Base-by-base conservation (phyloP, 2,329 filamentous ascomycete genomes). In the Botrytis porri region DNA sequence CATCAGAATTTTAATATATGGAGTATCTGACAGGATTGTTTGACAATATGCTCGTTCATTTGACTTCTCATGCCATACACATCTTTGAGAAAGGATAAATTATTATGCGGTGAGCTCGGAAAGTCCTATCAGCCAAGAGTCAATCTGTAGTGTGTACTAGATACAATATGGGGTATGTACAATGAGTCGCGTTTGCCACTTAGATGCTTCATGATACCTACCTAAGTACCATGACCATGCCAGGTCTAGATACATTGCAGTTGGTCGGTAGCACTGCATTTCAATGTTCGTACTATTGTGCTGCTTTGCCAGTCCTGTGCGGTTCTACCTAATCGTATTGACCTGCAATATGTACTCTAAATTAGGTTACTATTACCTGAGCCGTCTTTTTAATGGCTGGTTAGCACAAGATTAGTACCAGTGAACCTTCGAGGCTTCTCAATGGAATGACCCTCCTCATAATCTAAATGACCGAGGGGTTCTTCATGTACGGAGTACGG, bases 111-210 rank as follows among this genome's bases (percentile, higher is more conserved):
- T 51, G 32, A 54, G 45, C 64, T 66, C 14, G 64, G 45, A 54
- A 54, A 54, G 35, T n/a, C 45, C 14, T 39, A 39, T 67, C 39
- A 54, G 45, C 45, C 64, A 66, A 66, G 43, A 37, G 12, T n/a
- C 25, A 51, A 29, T 18, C 51, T 37, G 32, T 66, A 39, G 37
- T 62, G 37, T 63, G 37, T 63, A n/a, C 8, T 63, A 41, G 37
- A 63, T 43, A 43, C 63, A 8, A 45, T 65, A 25, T 35, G 64
- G 45, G 20, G 20, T 41, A 57, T 57, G 35, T 54, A 57, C 48
- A 64, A 66, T 29, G 70, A 66, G 61, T 71, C 45, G 69, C 65
- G 69, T 54, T 63, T 64, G n/a, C 45, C 63, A 66, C 63, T 66
- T 66, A 29, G 43, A 54, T 64, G 60, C 57, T 64, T 71, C 60